Percentiles rank a stretch among this genome's conserved stretches.
These are phyloP conservation scores for Aspergillus spinulosporus DNA, from an alignment of 2,329 filamentous ascomycete genomes.

Conservation along the genomic window DNA sequence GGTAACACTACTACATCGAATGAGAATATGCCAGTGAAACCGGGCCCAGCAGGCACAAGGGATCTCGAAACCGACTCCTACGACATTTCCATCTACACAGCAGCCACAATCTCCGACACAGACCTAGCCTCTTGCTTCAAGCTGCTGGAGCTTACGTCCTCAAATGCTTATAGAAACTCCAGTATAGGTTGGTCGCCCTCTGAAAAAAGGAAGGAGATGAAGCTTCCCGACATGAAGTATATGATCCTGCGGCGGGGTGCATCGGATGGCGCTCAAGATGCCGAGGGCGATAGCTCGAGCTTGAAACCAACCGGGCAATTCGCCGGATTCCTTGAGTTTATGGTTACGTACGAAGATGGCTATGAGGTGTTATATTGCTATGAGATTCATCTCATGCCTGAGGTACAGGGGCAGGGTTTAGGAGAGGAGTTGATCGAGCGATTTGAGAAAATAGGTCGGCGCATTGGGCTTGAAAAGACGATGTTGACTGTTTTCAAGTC, in stretches of 20 bases:
- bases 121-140: slow-evolving; percentile 54
- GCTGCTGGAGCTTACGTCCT: slow-evolving; percentile 57
- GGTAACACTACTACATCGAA: neutral
- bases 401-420: slow-evolving; percentile 51
- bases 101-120: slow-evolving; percentile 36
- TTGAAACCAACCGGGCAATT: slow-evolving; percentile 17
- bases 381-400: slow-evolving; percentile 57
- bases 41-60: no score
- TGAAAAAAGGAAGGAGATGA: slow-evolving; percentile 60
- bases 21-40: no score
- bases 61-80: neutral
- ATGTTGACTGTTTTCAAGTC: slow-evolving; percentile 63
- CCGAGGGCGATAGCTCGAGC: neutral
- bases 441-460: slow-evolving; percentile 50
- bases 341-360: slow-evolving; percentile 57
- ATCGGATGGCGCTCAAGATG: neutral
- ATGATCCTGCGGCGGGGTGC: slow-evolving; percentile 46
- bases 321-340: slow-evolving; percentile 54
- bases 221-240: slow-evolving; percentile 59
- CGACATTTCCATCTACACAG: slow-evolving; percentile 34
- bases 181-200: slow-evolving; percentile 55
- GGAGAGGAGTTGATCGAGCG: slow-evolving; percentile 53
- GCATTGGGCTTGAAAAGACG: slow-evolving; percentile 52
- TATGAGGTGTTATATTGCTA: slow-evolving; percentile 63
- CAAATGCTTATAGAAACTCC: slow-evolving; percentile 53